Base-by-base conservation (phyloP, 2,329 filamentous ascomycete genomes). In the Nannizziopsis barbatae region DNA sequence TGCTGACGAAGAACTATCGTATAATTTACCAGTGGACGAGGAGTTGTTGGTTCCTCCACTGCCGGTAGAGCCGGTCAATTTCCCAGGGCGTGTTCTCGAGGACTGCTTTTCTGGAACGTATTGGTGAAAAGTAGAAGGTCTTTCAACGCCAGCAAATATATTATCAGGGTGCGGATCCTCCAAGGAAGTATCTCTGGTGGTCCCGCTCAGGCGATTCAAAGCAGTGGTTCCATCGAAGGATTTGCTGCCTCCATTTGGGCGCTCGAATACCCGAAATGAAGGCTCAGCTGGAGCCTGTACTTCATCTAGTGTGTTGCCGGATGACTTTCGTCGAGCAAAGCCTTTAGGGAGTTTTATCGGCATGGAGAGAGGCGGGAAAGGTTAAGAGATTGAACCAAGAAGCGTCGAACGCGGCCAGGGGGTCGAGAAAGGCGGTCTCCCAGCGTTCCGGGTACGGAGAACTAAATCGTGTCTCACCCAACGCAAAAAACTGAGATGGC, bases 321-420 rank as follows among this genome's bases (percentile, higher is more conserved):
- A 73, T 50, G 74, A 76, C 62, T 76, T 76, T 56, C 75, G 71
- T 57, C 74, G 69, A 55, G 64, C 62, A 58, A 77, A 76, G 51
- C 67, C 64, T 58, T 75, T 76, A 45, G 74, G 71, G 42, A 75
- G 63, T 62, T 76, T 76, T 60, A 75, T 76, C 58, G 74, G 74
- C 73, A 76, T 76, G 55, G 58, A 60, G 58, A 52, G 56, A 45
- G 38, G 17, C 14, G 5, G 30, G n/a, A 35, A 5, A 20, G 35
- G 50, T 20, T 22, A 20, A 40, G 31, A 33, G 20, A 11, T 43
- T n/a, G 27, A 15, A 8, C 15, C n/a, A 38, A 42, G 27, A 33
- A 45, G 35, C 30, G 35, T 49, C 35, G 41, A 35, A 35, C 18
- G n/a, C 36, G 38, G 46, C 32, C 42, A 20, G 9, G 27, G 30